phyloP scores from a whole-genome alignment of 2,329 filamentous ascomycete species.

The Madurella fahalii region DNA sequence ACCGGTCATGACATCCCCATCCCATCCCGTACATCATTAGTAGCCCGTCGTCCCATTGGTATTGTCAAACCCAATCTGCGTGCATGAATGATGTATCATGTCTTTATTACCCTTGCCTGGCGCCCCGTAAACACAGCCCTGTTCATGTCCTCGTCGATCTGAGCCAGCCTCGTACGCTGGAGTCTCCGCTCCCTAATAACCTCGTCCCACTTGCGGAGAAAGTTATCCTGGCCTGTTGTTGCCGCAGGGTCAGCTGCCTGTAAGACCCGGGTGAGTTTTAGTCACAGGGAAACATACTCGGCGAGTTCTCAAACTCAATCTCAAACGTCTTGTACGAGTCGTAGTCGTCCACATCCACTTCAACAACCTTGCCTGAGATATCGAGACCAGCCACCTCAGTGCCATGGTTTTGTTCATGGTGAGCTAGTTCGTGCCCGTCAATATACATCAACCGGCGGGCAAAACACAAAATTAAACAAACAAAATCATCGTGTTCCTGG shows the following conservation, averaged over 20 bases:
- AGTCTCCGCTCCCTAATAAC: conserved; percentile 27
- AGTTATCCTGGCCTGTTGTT: conserved; percentile 27
- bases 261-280: neutral
- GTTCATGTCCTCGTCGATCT: conserved; percentile 30
- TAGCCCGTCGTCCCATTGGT: neutral
- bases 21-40: neutral
- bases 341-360: conserved; percentile 26
- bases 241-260: neutral
- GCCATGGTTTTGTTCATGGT: conserved; percentile 19
- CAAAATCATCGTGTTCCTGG: neutral
- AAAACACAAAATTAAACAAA: neutral
- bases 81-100: neutral
- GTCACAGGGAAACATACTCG: conserved; percentile 22
- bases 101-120: conserved; percentile 23
- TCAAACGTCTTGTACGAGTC: conserved; percentile 31
- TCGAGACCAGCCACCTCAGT: conserved; percentile 26
- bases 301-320: conserved; percentile 31
- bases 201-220: conserved; percentile 30
- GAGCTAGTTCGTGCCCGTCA: conserved; percentile 17
- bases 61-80: neutral
- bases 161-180: conserved; percentile 22
- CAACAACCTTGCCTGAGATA: conserved; percentile 25
- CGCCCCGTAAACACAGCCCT: conserved; percentile 24
- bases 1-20: too few relatives aligned
- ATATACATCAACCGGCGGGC: neutral